These are phyloP conservation scores for Helotiales sp. DNA, from an alignment of 2,329 filamentous ascomycete genomes.

Conservation along the genomic window DNA sequence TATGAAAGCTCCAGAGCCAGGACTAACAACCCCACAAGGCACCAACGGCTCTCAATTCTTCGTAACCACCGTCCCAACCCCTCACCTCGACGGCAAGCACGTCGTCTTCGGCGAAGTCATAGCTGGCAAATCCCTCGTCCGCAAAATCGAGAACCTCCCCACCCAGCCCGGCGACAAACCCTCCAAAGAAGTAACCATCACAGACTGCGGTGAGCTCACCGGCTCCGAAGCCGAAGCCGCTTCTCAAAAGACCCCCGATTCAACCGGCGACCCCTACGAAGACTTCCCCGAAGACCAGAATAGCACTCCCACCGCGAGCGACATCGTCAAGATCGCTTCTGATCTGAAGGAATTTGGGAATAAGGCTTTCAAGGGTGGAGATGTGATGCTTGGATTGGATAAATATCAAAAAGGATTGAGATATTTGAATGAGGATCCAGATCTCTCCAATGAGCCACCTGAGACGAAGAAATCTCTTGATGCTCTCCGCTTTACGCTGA, in stretches of 20 bases:
- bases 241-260: conserved; percentile 70
- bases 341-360: conserved; percentile 93
- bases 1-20: not conserved
- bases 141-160: conserved; percentile 82
- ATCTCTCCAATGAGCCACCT: conserved; percentile 68
- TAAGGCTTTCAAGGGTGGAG: conserved; percentile 80
- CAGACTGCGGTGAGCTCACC: conserved; percentile 82
- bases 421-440: conserved; percentile 84
- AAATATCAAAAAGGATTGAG: conserved; percentile 95
- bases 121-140: conserved; percentile 86
- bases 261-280: conserved; percentile 88
- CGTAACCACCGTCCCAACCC: conserved; percentile 91
- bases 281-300: conserved; percentile 88
- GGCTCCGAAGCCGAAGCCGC: conserved; percentile 68
- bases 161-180: conserved; percentile 80
- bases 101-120: conserved; percentile 96
- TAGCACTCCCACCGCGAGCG: conserved; percentile 58
- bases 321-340: conserved; percentile 75
- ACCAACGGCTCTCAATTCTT: conserved; percentile 99
- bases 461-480: conserved; percentile 68
- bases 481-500: conserved; percentile 77
- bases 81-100: conserved; percentile 93
- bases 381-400: conserved; percentile 69
- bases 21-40: conserved; percentile 46
- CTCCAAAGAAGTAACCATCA: conserved; percentile 67